These are phyloP conservation scores for Fragaria ananassa DNA, from an alignment of 306 rosid genomes.

Conservation along the genomic window DNA sequence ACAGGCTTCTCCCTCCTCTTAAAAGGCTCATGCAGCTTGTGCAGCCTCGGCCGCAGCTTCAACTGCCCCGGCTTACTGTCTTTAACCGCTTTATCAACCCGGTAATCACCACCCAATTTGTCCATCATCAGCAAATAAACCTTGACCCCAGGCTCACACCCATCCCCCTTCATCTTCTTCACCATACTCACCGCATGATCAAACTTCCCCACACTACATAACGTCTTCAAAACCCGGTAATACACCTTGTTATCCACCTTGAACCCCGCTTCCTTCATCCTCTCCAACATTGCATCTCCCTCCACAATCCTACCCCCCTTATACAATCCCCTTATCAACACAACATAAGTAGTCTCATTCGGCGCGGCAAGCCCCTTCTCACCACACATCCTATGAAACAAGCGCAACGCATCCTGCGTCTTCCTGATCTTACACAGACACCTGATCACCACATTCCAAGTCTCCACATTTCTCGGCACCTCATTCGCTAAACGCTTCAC, in stretches of 20 bases:
- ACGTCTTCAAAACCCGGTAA: slow-evolving; percentile 54
- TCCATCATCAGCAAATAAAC: slow-evolving; percentile 68
- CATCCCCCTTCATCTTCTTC: slow-evolving; percentile 70
- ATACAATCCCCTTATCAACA: slow-evolving; percentile 61
- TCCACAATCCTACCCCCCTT: slow-evolving; percentile 79
- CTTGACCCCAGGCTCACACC: slow-evolving; percentile 61
- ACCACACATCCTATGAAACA: slow-evolving; percentile 44
- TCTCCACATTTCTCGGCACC: slow-evolving; percentile 75
- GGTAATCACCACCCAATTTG: slow-evolving; percentile 58
- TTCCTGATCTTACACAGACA: slow-evolving; percentile 77
- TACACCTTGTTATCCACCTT: slow-evolving; percentile 61
- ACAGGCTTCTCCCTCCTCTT: slow-evolving; percentile 52
- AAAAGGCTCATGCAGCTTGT: slow-evolving; percentile 11
- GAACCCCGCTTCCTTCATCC: slow-evolving; percentile 62
- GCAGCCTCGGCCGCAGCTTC: not conserved
- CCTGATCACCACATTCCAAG: slow-evolving; percentile 65
- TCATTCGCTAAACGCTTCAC: slow-evolving; percentile 62
- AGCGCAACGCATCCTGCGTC: slow-evolving; percentile 51
- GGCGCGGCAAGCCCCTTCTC: slow-evolving; percentile 43
- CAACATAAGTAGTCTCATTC: slow-evolving; percentile 44
- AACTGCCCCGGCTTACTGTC: slow-evolving; percentile 32
- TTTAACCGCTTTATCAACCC: slow-evolving; percentile 56
- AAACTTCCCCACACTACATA: slow-evolving; percentile 81
- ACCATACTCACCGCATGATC: slow-evolving; percentile 70
- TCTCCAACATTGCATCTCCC: slow-evolving; percentile 85